Evolutionary conservation across 257 asterid genomes (phyloP), one percentile per base, ranked within the genome.

Genomic region (Mitragyna speciosa): DNA sequence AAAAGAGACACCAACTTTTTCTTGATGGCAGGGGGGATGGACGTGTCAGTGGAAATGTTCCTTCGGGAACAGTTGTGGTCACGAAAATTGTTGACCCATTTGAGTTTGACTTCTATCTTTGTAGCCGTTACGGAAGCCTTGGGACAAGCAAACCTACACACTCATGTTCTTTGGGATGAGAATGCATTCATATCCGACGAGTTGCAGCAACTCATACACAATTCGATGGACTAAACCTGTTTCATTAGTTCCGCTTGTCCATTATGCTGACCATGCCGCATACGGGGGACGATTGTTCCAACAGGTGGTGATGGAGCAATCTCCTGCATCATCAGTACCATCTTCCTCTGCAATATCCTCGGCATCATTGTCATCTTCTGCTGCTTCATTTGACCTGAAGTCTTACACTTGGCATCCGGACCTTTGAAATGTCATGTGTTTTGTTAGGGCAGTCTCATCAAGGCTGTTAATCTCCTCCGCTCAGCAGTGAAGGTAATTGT

Each of bases 111-210:
- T 94, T 94, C 80, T 94, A 90, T 75, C 89, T 91, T 14, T 90
- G 89, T 86, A 94, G 98, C 87, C 98, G 92, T 63, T 86, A 76
- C 31, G 98, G 97, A 2, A 81, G 91, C 36, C 61, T 90, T 7
- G 98, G 96, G 69, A 92, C 98, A 7, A 94, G 98, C 87, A 94
- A 90, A 89, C 92, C 97, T 0, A 89, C 96, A 1, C 95, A 92
- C 47, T 82, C 72, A 87, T 39, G 92, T 87, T 43, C 84, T 94
- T 2, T 78, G 85, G 85, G 96, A 94, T 71, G 94, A 90, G 65
- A 90, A 92, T 48, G 1, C 12, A 0, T 89, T 94, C 78, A 79
- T 81, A 0, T 87, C 97, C 3, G 89, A 91, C 41, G 26, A 49
- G 59, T 15, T 94, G 87, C 95, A 92, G 87, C 82, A 87, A 66